Evolutionary conservation across 768 basidiomycete species (phyloP).

Genomic region (Arthromyces matolae): DNA sequence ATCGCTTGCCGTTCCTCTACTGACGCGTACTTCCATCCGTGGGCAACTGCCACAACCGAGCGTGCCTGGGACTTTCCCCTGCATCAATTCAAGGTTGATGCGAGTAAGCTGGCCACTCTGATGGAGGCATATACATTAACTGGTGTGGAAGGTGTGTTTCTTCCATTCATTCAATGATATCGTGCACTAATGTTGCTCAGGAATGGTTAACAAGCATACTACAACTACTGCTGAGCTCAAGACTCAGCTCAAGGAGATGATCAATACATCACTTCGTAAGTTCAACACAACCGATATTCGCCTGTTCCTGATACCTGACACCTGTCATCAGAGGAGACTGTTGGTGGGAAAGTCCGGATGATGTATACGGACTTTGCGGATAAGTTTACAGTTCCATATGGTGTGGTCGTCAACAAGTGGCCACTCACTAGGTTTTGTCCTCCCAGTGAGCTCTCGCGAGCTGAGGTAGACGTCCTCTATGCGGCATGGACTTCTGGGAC

Average conservation of each 20-base stretch:
- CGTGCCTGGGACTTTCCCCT: not conserved
- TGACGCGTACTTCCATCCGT: not conserved
- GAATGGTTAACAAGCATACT: not conserved
- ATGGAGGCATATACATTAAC: not conserved
- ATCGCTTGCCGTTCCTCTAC: not conserved
- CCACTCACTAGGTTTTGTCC: not conserved
- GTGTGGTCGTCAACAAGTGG: not conserved
- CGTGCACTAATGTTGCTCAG: not conserved
- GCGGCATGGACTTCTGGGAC: not conserved
- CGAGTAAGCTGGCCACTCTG: not conserved
- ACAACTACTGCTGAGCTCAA: not conserved
- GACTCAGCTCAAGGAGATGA: not conserved
- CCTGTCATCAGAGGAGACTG: not conserved
- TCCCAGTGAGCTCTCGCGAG: not conserved
- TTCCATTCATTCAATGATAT: not conserved
- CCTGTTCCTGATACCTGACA: too few relatives aligned
- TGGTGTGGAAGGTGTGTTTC: not conserved
- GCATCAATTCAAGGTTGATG: not conserved
- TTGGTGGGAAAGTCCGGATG: not conserved
- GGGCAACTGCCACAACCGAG: not conserved
- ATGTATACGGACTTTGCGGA: not conserved
- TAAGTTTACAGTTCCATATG: not conserved
- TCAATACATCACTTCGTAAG: not conserved
- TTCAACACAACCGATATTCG: not conserved
- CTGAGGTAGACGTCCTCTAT: not conserved